Evolutionary conservation across 208 protist species (phyloP).

Genomic region (Wallacemonas sp.): DNA sequence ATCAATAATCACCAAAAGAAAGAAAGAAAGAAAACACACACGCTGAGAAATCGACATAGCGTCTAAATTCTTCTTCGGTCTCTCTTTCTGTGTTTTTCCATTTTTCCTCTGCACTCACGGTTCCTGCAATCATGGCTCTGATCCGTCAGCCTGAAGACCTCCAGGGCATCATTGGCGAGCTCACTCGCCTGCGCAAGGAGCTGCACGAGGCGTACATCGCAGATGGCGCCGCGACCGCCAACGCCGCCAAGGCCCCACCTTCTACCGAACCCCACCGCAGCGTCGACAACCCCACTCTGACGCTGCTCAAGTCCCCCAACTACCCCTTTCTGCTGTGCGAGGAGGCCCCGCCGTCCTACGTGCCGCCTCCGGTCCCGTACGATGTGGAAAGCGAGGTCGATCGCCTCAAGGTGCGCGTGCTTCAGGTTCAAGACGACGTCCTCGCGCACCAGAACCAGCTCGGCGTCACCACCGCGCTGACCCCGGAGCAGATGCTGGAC

Average conservation of each 20-base stretch:
- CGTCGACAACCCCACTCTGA: constrained; percentile 62
- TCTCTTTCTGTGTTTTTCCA: neutral
- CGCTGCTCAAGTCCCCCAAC: constrained; percentile 66
- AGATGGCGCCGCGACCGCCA: constrained; percentile 15
- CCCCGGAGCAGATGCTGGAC: constrained; percentile 37
- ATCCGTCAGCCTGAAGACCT: constrained; percentile 38
- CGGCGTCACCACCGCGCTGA: constrained; percentile 13
- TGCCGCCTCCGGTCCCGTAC: constrained; percentile 75
- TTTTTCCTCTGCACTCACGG: neutral
- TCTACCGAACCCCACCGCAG: constrained; percentile 54
- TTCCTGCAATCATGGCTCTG: constrained; percentile 28
- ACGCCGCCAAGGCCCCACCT: constrained; percentile 2
- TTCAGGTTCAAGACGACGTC: constrained; percentile 59
- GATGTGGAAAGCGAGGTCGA: constrained; percentile 66
- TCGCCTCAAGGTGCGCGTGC: constrained; percentile 46
- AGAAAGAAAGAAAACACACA: neutral
- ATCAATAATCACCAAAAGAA: too few relatives aligned
- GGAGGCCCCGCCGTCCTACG: constrained; percentile 75
- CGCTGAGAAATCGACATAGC: neutral
- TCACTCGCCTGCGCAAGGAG: constrained; percentile 45
- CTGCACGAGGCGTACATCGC: constrained; percentile 57
- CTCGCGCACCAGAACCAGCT: constrained; percentile 26
- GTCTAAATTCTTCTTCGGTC: too few relatives aligned
- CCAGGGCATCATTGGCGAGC: constrained; percentile 26
- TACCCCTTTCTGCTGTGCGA: constrained; percentile 86